These are phyloP conservation scores for Trichaptum fuscoviolaceum DNA, from an alignment of 768 basidiomycete species.

Conservation along the genomic window DNA sequence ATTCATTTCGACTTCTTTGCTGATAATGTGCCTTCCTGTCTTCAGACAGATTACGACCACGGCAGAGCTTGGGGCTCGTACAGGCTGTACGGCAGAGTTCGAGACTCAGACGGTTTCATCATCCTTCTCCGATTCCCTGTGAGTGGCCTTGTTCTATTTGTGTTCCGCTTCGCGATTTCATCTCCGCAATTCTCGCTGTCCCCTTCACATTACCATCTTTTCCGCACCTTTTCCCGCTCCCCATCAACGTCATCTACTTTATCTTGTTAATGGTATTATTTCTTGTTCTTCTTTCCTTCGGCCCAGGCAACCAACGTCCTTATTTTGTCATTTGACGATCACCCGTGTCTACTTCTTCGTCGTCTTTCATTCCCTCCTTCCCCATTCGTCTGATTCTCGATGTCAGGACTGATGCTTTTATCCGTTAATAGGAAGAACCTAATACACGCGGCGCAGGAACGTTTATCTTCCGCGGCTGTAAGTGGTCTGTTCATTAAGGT, in stretches of 20 bases:
- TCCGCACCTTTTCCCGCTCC: not conserved
- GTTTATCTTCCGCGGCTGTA: constrained; percentile 1
- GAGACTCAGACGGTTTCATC: constrained; percentile 55
- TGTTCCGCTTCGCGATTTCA: not conserved
- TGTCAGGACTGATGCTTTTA: not conserved
- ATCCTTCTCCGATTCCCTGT: constrained; percentile 56
- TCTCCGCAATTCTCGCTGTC: not conserved
- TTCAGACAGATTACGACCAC: constrained; percentile 42
- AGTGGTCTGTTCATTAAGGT: not conserved
- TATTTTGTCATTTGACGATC: not conserved
- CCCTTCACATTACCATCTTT: not conserved
- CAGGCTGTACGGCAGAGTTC: constrained; percentile 50
- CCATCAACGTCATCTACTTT: not conserved
- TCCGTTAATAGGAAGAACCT: constrained; percentile 4
- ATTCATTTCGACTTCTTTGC: not conserved
- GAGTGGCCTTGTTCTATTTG: constrained; percentile 16
- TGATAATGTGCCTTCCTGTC: constrained; percentile 5
- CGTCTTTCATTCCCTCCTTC: not conserved
- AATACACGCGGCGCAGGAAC: not conserved
- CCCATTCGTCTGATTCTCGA: not conserved
- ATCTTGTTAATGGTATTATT: not conserved
- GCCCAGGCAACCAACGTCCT: too few relatives aligned
- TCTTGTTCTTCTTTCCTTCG: not conserved
- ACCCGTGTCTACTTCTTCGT: not conserved
- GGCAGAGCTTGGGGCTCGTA: constrained; percentile 55